phyloP scores from a whole-genome alignment of 495 filamentous ascomycete species.

The Opeltia flavorubescens region DNA sequence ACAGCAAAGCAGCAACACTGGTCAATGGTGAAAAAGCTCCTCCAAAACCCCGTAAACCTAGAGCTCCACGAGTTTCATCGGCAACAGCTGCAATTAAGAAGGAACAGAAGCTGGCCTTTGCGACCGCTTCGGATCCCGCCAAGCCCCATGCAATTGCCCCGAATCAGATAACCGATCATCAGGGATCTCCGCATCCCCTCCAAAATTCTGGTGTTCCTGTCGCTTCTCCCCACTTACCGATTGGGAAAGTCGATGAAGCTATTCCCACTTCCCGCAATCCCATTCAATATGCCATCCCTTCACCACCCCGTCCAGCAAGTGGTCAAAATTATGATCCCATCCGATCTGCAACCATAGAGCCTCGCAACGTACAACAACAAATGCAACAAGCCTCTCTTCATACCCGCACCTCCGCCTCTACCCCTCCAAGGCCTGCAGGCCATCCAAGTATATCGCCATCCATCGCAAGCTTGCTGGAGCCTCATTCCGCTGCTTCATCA shows the following conservation, averaged over 20 bases:
- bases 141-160: neutral
- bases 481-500: slow-evolving; percentile 38
- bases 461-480: slow-evolving; percentile 80
- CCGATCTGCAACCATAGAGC: slow-evolving; percentile 54
- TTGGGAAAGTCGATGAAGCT: slow-evolving; percentile 25
- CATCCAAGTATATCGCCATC: slow-evolving; percentile 69
- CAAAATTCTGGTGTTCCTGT: slow-evolving; percentile 10
- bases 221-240: slow-evolving; percentile 16
- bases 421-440: slow-evolving; percentile 23
- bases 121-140: slow-evolving; percentile 4
- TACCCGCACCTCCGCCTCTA: slow-evolving; percentile 1
- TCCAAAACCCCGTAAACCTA: slow-evolving; percentile 17
- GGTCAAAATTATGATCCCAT: slow-evolving; percentile 83
- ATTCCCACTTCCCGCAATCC: slow-evolving; percentile 13
- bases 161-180: slow-evolving; percentile 8
- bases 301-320: slow-evolving; percentile 37
- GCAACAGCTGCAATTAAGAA: slow-evolving; percentile 22
- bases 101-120: slow-evolving; percentile 28
- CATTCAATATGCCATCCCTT: slow-evolving; percentile 17
- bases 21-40: slow-evolving; percentile 5
- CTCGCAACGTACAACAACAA: slow-evolving; percentile 29
- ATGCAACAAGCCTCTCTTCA: slow-evolving; percentile 20
- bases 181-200: slow-evolving; percentile 17
- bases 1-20: slow-evolving; percentile 1
- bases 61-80: slow-evolving; percentile 11